Percentiles rank a stretch among this genome's conserved stretches.
phyloP scores from a whole-genome alignment of 2,329 filamentous ascomycete genomes.

The Emmonsiellopsis sp. region DNA sequence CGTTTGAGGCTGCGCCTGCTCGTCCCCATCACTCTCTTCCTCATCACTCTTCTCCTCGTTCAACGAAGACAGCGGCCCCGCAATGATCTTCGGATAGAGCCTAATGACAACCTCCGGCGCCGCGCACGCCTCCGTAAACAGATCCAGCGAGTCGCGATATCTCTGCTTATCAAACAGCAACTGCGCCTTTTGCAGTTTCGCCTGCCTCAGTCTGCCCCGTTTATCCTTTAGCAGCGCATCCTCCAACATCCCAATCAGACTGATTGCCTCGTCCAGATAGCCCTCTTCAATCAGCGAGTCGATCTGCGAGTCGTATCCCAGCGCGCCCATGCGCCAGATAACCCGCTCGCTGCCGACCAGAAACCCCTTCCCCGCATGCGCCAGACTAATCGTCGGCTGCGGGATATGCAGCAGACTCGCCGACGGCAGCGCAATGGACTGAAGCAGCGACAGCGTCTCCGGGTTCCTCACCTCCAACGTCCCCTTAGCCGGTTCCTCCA shows the following conservation, averaged over 20 bases:
- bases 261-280: conserved; percentile 84
- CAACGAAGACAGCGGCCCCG: conserved; percentile 65
- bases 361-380: conserved; percentile 92
- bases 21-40: conserved; percentile 14
- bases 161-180: conserved; percentile 70
- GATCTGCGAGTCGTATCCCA: conserved; percentile 84
- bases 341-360: conserved; percentile 82
- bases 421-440: conserved; percentile 71
- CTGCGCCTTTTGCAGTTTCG: conserved; percentile 88
- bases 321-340: conserved; percentile 92
- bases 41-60: conserved; percentile 35
- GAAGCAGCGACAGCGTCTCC: conserved; percentile 78
- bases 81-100: conserved; percentile 73
- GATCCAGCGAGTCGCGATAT: conserved; percentile 75
- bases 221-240: conserved; percentile 84
- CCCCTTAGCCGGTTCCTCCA: conserved; percentile 76
- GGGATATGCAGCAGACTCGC: conserved; percentile 83
- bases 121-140: conserved; percentile 84
- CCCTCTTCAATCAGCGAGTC: conserved; percentile 65
- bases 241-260: conserved; percentile 78
- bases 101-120: conserved; percentile 81
- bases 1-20: conserved; percentile 3
- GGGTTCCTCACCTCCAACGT: conserved; percentile 86
- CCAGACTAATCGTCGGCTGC: conserved; percentile 84
- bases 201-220: conserved; percentile 64